Evolutionary conservation across 257 asterid species (phyloP), one percentile per base, ranked within the genome.

Genomic region (Solanum megistacrolobum): DNA sequence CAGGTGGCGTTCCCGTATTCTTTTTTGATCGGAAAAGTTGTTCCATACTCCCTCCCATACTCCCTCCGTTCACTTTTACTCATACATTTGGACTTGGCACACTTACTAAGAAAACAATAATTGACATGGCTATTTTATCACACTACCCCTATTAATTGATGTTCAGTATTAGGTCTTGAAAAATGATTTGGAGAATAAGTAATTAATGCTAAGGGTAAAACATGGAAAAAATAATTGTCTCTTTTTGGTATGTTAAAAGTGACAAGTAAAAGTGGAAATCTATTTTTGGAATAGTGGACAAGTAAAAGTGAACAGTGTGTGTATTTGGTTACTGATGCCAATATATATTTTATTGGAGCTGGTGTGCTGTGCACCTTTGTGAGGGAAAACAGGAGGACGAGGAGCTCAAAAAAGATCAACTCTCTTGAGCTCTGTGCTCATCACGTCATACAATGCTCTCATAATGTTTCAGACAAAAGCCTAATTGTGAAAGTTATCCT

Each of bases 1-100:
- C 94, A 94, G 99, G 99, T 97, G 69, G 83, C 85, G 88, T 88
- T 69, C 74, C 73, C 60, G 76, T 81, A 38, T 55, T 85, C 78
- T 32, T 32, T 32, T 71, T 46, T 16, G 62, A 62, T 35, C 1
- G 16, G 69, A 20, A 82, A 48, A 48, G 32, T 48, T 31, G 29
- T 29, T 82, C 86, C 29, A 31, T 82, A 55, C 65, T 55, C 65
- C 4, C 65, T 55, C 25, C 86, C 29, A 31, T 82, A 55, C 65
- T 55, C 65, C 4, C 65, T 55, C 25, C 0, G 11, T 20, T 20
- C 65, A 20, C 65, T 20, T 20, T 20, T 18, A 55, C 65, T 55
- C 65, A 20, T 55, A 20, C 65, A 20, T 55, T 55, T 55, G 65
- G 65, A 20, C 65, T 55, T 55, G 65, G 25, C 65, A 55, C 65